Percentiles rank a stretch among this genome's conserved stretches.
phyloP scores from a whole-genome alignment of 2,329 filamentous ascomycete genomes.

The Gremmenia infestans region DNA sequence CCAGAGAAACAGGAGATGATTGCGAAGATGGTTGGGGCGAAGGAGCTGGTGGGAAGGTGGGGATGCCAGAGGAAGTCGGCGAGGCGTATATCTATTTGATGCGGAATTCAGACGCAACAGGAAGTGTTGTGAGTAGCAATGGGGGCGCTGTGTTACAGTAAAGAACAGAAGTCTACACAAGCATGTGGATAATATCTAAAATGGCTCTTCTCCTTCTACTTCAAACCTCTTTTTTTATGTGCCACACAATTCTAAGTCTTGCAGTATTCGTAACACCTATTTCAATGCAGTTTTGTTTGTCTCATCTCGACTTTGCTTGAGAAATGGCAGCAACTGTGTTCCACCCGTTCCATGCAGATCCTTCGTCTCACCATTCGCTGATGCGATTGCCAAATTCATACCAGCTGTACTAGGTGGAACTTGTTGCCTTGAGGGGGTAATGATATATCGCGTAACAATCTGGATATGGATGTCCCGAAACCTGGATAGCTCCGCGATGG shows the following conservation, averaged over 20 bases:
- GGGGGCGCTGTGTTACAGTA: background rate
- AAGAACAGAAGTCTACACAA: no score
- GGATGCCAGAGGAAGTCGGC: background rate
- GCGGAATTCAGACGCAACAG: constrained; percentile 23
- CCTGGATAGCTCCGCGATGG: constrained; percentile 66
- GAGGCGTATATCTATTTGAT: background rate
- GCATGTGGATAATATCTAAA: no score
- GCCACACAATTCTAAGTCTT: background rate
- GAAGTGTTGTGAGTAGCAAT: constrained; percentile 19
- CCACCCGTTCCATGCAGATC: constrained; percentile 76
- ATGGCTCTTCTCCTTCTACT: no score
- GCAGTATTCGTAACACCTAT: background rate
- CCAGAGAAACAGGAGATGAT: constrained; percentile 18
- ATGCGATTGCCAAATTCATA: constrained; percentile 29
- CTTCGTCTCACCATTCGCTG: constrained; percentile 25
- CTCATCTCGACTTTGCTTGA: constrained; percentile 85
- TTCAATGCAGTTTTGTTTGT: constrained; percentile 46
- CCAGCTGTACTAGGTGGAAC: constrained; percentile 41
- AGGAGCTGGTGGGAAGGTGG: background rate
- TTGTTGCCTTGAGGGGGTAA: constrained; percentile 61
- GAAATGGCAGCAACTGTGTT: constrained; percentile 79
- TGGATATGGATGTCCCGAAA: constrained; percentile 85
- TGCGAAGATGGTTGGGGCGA: constrained; percentile 21
- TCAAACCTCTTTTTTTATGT: no score
- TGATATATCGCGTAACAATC: constrained; percentile 86